Evolutionary conservation across 1,284 basidiomycete species (phyloP).

Genomic region (Ustilago curta): DNA sequence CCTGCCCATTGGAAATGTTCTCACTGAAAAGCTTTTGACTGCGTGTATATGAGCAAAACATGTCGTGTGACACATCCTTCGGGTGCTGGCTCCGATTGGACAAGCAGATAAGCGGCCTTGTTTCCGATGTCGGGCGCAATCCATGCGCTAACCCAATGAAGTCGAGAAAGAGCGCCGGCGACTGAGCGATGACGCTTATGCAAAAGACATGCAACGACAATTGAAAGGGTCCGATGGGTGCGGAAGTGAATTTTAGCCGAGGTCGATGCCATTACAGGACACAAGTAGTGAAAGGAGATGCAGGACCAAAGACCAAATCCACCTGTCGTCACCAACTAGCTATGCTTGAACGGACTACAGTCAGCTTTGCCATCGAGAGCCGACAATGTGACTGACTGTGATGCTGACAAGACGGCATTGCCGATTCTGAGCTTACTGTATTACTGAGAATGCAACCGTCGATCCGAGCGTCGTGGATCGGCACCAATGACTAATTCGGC

Average conservation of each 20-base stretch:
- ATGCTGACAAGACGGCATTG: background rate
- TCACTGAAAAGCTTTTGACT: background rate
- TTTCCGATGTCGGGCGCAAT: background rate
- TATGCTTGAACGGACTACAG: too few species aligned
- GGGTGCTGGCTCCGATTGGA: background rate
- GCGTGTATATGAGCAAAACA: background rate
- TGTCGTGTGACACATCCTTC: background rate
- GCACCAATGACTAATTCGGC: background rate
- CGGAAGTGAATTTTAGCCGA: conserved; percentile 3
- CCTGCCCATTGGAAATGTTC: background rate
- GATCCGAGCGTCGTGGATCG: background rate
- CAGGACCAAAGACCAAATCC: background rate
- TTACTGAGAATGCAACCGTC: background rate
- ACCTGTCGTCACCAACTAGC: background rate
- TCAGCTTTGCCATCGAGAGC: too few species aligned
- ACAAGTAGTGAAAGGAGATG: too few species aligned
- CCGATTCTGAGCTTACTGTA: background rate
- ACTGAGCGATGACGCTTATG: conserved; percentile 3
- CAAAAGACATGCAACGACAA: background rate
- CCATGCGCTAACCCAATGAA: background rate
- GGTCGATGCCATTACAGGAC: conserved; percentile 2
- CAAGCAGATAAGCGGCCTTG: background rate
- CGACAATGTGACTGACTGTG: background rate
- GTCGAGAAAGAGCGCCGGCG: background rate
- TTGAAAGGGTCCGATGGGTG: conserved; percentile 14